Evolutionary conservation across 192 early-diverging fungal genomes (phyloP).

Genomic region (Rhizoclosmatium sp.): DNA sequence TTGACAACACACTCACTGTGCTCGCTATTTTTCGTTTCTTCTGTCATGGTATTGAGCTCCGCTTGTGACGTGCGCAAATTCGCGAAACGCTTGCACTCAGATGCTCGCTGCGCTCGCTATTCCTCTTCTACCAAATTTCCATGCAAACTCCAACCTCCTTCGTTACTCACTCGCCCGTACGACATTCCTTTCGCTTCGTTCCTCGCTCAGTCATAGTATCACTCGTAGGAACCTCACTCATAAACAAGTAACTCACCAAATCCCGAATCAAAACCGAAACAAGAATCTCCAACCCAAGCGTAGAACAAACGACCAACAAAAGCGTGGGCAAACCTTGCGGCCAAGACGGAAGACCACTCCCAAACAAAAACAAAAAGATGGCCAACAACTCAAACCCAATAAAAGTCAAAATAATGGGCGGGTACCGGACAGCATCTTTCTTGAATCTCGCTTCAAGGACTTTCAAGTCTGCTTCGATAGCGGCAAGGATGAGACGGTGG

Average conservation of each 20-base stretch:
- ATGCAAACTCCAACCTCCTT: too few relatives aligned
- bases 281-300: constrained; percentile 18
- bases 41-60: too few relatives aligned
- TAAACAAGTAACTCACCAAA: neutral
- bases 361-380: constrained; percentile 30
- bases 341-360: constrained; percentile 1
- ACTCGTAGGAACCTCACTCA: too few relatives aligned
- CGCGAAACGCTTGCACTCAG: too few relatives aligned
- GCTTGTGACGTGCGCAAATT: too few relatives aligned
- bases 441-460: constrained; percentile 32
- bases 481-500: constrained; percentile 31
- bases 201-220: too few relatives aligned
- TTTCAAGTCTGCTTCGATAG: constrained; percentile 32
- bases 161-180: too few relatives aligned
- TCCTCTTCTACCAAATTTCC: too few relatives aligned
- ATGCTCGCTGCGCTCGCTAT: too few relatives aligned
- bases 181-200: too few relatives aligned
- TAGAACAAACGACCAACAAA: neutral
- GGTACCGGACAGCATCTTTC: constrained; percentile 28
- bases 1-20: too few relatives aligned
- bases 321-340: constrained; percentile 15
- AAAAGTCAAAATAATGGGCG: constrained; percentile 25
- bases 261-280: constrained; percentile 22
- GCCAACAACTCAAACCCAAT: constrained; percentile 30
- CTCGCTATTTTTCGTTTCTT: too few relatives aligned